Percentiles rank a stretch among this genome's conserved stretches.
These are phyloP conservation scores for Teunomyces barrocoloradensis DNA, from an alignment of 805 yeast genomes.

Conservation along the genomic window DNA sequence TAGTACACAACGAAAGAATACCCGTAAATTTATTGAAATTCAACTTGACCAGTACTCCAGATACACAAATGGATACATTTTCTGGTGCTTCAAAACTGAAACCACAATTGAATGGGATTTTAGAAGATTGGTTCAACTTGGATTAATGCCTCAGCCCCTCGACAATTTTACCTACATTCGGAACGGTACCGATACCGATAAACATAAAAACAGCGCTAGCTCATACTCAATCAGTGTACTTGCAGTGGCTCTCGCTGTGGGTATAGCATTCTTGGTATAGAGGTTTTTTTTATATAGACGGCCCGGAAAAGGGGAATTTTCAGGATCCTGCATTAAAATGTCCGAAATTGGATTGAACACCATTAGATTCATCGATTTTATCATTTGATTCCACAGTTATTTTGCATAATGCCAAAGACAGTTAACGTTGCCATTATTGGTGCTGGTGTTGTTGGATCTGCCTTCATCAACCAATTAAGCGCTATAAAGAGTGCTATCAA, in stretches of 20 bases:
- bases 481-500: slow-evolving; percentile 56
- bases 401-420: slow-evolving; percentile 24
- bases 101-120: slow-evolving; percentile 67
- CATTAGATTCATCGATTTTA: neutral
- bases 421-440: slow-evolving; percentile 52
- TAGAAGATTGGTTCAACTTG: slow-evolving; percentile 44
- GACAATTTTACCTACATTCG: slow-evolving; percentile 28
- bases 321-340: neutral
- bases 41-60: slow-evolving; percentile 54
- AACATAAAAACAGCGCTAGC: slow-evolving; percentile 5
- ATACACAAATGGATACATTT: slow-evolving; percentile 56
- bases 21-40: slow-evolving; percentile 57
- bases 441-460: slow-evolving; percentile 94
- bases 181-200: slow-evolving; percentile 33
- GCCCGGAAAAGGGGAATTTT: slow-evolving; percentile 3
- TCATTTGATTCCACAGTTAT: neutral
- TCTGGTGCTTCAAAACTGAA: slow-evolving; percentile 73
- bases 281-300: neutral
- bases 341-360: neutral
- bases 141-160: slow-evolving; percentile 63
- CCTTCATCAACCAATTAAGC: slow-evolving; percentile 79
- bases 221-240: neutral
- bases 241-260: neutral
- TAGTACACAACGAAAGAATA: slow-evolving; percentile 36
- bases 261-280: slow-evolving; percentile 1